A percentile compares a stretch with the other conserved stretches of the same genome.
Evolutionary conservation across 805 yeast species (phyloP).

Genomic region (Ogataea chonburiensis): DNA sequence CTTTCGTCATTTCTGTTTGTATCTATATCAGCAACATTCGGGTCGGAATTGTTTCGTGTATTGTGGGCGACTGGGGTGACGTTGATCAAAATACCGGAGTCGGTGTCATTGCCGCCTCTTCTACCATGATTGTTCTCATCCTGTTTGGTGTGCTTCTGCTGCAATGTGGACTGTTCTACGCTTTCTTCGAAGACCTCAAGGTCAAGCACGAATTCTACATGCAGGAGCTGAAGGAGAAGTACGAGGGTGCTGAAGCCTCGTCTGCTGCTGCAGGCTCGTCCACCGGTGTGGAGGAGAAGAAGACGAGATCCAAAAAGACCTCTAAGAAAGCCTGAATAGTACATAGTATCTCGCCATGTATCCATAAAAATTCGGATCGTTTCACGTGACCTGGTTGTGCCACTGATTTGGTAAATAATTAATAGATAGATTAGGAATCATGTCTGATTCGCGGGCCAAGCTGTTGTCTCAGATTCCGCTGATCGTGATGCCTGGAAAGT

Average conservation of each 20-base stretch:
- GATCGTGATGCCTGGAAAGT: constrained; percentile 28
- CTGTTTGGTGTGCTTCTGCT: constrained; percentile 77
- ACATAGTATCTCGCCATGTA: too few species aligned
- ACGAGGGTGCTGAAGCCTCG: constrained; percentile 13
- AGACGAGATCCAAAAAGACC: constrained; percentile 24
- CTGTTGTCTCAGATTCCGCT: constrained; percentile 31
- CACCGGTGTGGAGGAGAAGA: constrained; percentile 21
- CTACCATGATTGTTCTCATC: constrained; percentile 68
- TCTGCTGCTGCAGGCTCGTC: constrained; percentile 14
- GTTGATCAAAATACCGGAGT: constrained; percentile 83
- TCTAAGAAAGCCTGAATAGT: constrained; percentile 19
- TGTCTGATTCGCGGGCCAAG: constrained; percentile 16
- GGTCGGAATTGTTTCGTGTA: constrained; percentile 70
- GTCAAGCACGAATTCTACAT: constrained; percentile 27
- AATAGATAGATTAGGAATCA: too few species aligned
- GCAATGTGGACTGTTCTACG: constrained; percentile 89
- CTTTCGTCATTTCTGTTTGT: constrained; percentile 68
- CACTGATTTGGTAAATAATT: too few species aligned
- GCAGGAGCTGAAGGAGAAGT: constrained; percentile 26
- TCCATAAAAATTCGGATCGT: too few species aligned
- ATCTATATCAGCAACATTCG: constrained; percentile 84
- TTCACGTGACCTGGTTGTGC: too few species aligned
- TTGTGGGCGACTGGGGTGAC: constrained; percentile 87
- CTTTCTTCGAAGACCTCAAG: constrained; percentile 37
- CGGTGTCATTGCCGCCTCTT: constrained; percentile 88